These are phyloP conservation scores for Zalaria obscura DNA, from an alignment of 2,329 filamentous ascomycete species.

Conservation along the genomic window DNA sequence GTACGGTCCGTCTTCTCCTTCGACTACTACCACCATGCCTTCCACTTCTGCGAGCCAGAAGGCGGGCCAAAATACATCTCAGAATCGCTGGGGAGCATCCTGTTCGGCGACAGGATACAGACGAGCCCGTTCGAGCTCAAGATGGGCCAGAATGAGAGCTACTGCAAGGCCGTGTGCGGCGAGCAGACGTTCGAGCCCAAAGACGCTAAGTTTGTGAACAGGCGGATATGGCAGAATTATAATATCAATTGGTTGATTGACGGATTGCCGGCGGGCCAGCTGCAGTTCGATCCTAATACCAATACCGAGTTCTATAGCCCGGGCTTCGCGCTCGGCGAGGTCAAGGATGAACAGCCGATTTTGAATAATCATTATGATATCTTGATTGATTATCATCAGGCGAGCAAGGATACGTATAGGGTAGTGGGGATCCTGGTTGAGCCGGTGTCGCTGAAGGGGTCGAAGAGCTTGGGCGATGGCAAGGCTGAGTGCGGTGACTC, in stretches of 20 bases:
- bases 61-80: conserved; percentile 65
- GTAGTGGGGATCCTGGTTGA: conserved; percentile 88
- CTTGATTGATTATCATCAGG: conserved; percentile 78
- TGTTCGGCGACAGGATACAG: conserved; percentile 94
- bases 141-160: conserved; percentile 71
- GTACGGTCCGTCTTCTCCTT: conserved; percentile 88
- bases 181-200: conserved; percentile 49
- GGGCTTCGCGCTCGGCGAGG: conserved; percentile 60
- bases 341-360: conserved; percentile 41
- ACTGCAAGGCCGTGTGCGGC: conserved; percentile 65
- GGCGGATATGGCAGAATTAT: conserved; percentile 70
- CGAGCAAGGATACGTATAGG: conserved; percentile 56
- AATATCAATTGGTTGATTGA: conserved; percentile 94
- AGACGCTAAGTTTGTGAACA: conserved; percentile 67
- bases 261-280: conserved; percentile 78
- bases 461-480: conserved; percentile 35
- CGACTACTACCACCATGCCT: conserved; percentile 84
- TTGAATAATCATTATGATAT: conserved; percentile 97
- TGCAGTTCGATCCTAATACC: conserved; percentile 62
- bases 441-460: conserved; percentile 56
- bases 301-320: conserved; percentile 76
- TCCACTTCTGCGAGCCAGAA: conserved; percentile 76
- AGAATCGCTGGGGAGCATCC: conserved; percentile 85
- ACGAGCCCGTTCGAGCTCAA: conserved; percentile 85
- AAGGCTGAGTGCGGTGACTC: conserved; percentile 49